phyloP scores from a whole-genome alignment of 176 grass and related monocot genomes.

The Chrysopogon serrulatus region DNA sequence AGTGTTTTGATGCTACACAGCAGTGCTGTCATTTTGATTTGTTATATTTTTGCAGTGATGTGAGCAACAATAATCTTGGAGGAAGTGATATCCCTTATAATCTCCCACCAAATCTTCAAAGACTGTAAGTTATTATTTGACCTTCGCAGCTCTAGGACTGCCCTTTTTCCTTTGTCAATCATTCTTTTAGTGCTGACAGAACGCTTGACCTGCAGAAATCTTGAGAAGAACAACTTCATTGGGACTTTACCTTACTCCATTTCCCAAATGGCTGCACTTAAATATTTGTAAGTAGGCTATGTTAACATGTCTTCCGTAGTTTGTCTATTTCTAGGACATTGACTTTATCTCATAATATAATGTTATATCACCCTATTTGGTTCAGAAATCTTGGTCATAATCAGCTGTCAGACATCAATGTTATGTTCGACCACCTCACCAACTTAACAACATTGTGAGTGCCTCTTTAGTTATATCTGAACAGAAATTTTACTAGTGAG shows the following conservation, averaged over 20 bases:
- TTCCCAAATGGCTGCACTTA: constrained; percentile 55
- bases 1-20: background rate
- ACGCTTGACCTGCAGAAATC: constrained; percentile 56
- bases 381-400: constrained; percentile 87
- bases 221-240: constrained; percentile 67
- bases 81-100: constrained; percentile 62
- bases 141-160: background rate
- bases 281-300: constrained; percentile 59
- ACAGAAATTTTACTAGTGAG: background rate
- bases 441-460: constrained; percentile 80
- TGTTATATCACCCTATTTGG: constrained; percentile 11
- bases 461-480: constrained; percentile 20
- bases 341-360: constrained; percentile 4
- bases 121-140: constrained; percentile 53
- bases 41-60: constrained; percentile 52
- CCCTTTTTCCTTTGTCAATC: background rate
- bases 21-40: background rate
- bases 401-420: constrained; percentile 57
- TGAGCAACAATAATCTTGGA: constrained; percentile 86
- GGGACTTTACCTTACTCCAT: constrained; percentile 68
- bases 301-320: background rate
- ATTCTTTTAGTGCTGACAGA: constrained; percentile 4
- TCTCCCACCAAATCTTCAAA: constrained; percentile 80
- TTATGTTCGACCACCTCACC: constrained; percentile 60
- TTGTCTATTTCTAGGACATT: background rate